Evolutionary conservation across 2,329 filamentous ascomycete genomes (phyloP).

Genomic region (Calonectria hongkongensis): DNA sequence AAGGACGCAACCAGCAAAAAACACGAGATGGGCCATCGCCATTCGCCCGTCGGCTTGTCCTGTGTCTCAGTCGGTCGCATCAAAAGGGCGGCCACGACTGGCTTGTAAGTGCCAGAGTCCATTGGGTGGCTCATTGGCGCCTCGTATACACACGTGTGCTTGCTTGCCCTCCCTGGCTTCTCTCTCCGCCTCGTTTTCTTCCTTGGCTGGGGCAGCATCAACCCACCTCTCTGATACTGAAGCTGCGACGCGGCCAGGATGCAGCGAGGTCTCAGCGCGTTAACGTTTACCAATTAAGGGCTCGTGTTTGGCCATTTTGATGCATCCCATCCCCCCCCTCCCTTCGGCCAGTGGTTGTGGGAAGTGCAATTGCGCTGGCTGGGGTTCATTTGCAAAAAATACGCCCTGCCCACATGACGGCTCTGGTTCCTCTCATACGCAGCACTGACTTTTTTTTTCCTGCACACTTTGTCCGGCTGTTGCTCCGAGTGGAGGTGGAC

Average conservation of each 20-base stretch:
- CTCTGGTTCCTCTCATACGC: not conserved
- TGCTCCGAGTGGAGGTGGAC: constrained; percentile 14
- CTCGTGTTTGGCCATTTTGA: constrained; percentile 21
- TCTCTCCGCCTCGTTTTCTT: constrained; percentile 22
- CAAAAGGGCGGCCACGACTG: not conserved
- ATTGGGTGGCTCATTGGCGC: constrained; percentile 10
- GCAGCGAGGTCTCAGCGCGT: constrained; percentile 15
- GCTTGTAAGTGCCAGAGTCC: constrained; percentile 14
- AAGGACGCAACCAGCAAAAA: not conserved
- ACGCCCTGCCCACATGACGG: constrained; percentile 2
- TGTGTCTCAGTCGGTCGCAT: constrained; percentile 20
- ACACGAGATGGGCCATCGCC: not conserved
- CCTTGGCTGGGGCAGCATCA: constrained; percentile 16
- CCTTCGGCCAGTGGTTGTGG: not conserved
- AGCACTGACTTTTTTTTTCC: not conserved
- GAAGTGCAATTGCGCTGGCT: not conserved
- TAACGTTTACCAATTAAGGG: constrained; percentile 14
- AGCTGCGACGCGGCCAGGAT: constrained; percentile 20
- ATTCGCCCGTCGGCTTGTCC: not conserved
- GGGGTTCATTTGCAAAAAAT: not conserved
- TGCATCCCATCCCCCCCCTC: not conserved
- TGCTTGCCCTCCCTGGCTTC: constrained; percentile 9
- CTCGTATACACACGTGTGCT: constrained; percentile 21
- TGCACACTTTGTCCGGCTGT: constrained; percentile 8
- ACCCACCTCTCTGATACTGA: constrained; percentile 20